Evolutionary conservation across 345 rosid genomes (phyloP).

Genomic region (Mangifera indica): DNA sequence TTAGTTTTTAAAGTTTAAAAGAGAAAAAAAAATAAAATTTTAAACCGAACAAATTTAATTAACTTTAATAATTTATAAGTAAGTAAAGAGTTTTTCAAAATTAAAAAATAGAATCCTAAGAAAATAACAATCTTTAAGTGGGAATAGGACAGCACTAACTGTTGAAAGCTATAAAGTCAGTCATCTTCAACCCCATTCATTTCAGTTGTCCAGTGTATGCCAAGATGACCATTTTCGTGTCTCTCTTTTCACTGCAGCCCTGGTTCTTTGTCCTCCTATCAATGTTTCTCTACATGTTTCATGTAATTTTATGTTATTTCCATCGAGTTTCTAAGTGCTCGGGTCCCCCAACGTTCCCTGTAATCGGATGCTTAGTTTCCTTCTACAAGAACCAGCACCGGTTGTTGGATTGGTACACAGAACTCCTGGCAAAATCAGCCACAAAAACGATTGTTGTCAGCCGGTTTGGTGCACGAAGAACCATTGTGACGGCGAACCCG

Average conservation of each 20-base stretch:
- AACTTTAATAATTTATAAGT: too few species aligned
- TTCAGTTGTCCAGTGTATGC: conserved; percentile 10
- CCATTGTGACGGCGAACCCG: conserved; percentile 74
- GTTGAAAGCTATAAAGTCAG: neutral
- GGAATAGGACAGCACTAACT: too few species aligned
- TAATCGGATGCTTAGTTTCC: conserved; percentile 69
- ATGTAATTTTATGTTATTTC: conserved; percentile 17
- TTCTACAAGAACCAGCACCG: conserved; percentile 65
- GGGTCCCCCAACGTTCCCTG: conserved; percentile 53
- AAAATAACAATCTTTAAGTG: too few species aligned
- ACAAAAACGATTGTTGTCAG: conserved; percentile 57
- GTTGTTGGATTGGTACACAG: conserved; percentile 79
- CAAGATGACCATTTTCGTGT: conserved; percentile 27
- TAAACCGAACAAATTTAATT: too few species aligned
- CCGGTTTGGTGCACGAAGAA: conserved; percentile 59
- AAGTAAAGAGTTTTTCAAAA: too few species aligned
- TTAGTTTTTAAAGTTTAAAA: too few species aligned
- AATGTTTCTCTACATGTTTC: conserved; percentile 23
- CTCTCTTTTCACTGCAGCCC: conserved; percentile 17
- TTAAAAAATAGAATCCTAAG: too few species aligned
- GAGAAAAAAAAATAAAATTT: too few species aligned
- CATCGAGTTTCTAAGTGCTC: conserved; percentile 13
- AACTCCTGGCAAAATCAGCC: conserved; percentile 51
- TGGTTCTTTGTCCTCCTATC: conserved; percentile 15
- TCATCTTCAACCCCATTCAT: neutral